Evolutionary conservation across 495 filamentous ascomycete genomes (phyloP).

Genomic region (Talaromyces borbonicus): DNA sequence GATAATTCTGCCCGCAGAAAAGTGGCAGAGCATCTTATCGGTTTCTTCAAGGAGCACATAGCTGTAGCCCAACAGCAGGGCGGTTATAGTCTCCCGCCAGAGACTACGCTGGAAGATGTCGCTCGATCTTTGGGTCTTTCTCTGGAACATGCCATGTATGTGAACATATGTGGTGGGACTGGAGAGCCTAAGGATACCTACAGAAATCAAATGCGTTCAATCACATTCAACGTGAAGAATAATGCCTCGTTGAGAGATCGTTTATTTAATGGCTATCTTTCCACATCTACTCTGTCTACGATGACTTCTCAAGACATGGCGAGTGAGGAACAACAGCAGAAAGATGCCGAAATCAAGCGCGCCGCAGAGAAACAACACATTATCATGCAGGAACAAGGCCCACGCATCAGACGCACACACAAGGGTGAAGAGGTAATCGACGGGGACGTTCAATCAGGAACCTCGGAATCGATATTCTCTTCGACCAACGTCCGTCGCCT

Average conservation of each 20-base stretch:
- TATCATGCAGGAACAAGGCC: constrained; percentile 70
- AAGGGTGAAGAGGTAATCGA: constrained; percentile 91
- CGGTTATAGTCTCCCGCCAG: constrained; percentile 41
- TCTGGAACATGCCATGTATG: constrained; percentile 63
- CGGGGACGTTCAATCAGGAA: constrained; percentile 42
- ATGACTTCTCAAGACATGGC: constrained; percentile 88
- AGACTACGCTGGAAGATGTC: constrained; percentile 40
- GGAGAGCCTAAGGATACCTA: constrained; percentile 45
- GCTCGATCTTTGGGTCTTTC: constrained; percentile 51
- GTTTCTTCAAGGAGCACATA: constrained; percentile 43
- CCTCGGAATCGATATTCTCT: constrained; percentile 42
- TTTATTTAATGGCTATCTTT: constrained; percentile 58
- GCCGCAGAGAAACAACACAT: constrained; percentile 84
- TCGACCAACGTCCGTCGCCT: constrained; percentile 30
- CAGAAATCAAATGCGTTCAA: constrained; percentile 47
- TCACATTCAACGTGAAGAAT: constrained; percentile 75
- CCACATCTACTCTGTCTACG: constrained; percentile 59
- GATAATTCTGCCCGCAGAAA: constrained; percentile 38
- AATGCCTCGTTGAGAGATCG: constrained; percentile 71
- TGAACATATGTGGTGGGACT: constrained; percentile 40
- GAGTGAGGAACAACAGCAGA: constrained; percentile 75
- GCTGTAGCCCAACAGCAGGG: constrained; percentile 40
- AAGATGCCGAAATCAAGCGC: constrained; percentile 61
- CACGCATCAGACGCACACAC: constrained; percentile 80
- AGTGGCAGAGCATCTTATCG: constrained; percentile 40